Percentiles rank a stretch among this genome's conserved stretches.
Conservation (phyloP, 1,284 basidiomycete genomes). For the Tranzscheliella williamsii region DNA sequence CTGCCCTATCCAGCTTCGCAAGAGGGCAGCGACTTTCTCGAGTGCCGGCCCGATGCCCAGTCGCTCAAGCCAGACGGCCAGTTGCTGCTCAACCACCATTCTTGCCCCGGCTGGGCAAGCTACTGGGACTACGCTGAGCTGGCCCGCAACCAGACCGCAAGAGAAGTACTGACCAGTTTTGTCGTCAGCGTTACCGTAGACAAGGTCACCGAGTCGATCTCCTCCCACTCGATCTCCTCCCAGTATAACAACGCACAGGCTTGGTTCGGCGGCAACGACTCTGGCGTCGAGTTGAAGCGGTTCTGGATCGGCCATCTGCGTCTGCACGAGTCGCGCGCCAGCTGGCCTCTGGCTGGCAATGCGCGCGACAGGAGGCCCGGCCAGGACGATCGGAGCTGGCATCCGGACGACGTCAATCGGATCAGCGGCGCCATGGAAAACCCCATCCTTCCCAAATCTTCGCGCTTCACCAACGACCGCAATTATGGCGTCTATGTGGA, state of each 20-base stretch:
- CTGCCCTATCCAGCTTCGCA: not conserved
- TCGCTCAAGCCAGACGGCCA: slow-evolving; percentile 25
- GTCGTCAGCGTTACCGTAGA: slow-evolving; percentile 21
- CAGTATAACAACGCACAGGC: too few relatives aligned
- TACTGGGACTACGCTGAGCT: slow-evolving; percentile 15
- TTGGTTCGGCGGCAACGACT: too few relatives aligned
- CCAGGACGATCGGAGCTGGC: slow-evolving; percentile 32
- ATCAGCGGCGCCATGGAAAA: slow-evolving; percentile 48
- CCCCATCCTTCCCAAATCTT: slow-evolving; percentile 34
- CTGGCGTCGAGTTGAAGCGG: too few relatives aligned
- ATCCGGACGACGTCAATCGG: slow-evolving; percentile 31
- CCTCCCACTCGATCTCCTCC: too few relatives aligned
- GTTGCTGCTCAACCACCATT: slow-evolving; percentile 19
- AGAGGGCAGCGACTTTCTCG: not conserved
- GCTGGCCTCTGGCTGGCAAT: slow-evolving; percentile 46
- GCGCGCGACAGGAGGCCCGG: slow-evolving; percentile 13
- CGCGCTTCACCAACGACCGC: slow-evolving; percentile 15
- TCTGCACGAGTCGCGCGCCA: slow-evolving; percentile 23
- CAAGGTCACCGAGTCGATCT: not conserved
- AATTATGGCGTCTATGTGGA: slow-evolving; percentile 36
- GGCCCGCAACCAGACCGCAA: slow-evolving; percentile 1
- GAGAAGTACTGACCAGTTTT: slow-evolving; percentile 25
- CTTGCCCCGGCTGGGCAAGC: slow-evolving; percentile 30
- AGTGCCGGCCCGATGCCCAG: slow-evolving; percentile 9
- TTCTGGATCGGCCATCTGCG: slow-evolving; percentile 49